These are phyloP conservation scores for Emergomyces orientalis DNA, from an alignment of 2,329 filamentous ascomycete genomes.

Conservation along the genomic window DNA sequence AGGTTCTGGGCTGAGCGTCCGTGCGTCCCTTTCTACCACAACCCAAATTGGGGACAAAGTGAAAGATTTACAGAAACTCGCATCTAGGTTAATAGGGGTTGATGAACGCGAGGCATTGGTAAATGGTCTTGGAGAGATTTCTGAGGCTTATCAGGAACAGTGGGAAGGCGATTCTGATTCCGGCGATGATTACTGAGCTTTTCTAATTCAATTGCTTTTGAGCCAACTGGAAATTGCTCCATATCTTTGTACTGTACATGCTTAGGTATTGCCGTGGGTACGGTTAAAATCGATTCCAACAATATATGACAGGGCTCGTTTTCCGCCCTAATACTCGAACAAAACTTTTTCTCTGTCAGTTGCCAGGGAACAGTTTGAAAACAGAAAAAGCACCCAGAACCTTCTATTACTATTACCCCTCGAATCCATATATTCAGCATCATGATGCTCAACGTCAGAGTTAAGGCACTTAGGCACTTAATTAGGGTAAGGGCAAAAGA, in stretches of 20 bases:
- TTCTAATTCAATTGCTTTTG: neutral
- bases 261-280: neutral
- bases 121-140: constrained; percentile 71
- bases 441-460: neutral
- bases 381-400: neutral
- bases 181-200: constrained; percentile 30
- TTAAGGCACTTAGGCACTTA: neutral
- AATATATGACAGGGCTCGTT: neutral
- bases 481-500: neutral
- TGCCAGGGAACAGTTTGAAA: neutral
- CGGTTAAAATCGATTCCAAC: neutral
- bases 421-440: neutral
- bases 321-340: neutral
- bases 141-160: constrained; percentile 80
- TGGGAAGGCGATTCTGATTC: constrained; percentile 61
- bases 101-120: constrained; percentile 78
- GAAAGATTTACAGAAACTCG: constrained; percentile 55
- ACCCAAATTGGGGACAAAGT: constrained; percentile 62
- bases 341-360: neutral
- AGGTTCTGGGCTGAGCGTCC: constrained; percentile 39
- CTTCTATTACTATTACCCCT: neutral
- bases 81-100: constrained; percentile 52
- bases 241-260: neutral
- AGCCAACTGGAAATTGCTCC: neutral
- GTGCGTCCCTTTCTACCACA: constrained; percentile 60